Evolutionary conservation across 1,284 basidiomycete genomes (phyloP).

Genomic region (Athelia sp.): DNA sequence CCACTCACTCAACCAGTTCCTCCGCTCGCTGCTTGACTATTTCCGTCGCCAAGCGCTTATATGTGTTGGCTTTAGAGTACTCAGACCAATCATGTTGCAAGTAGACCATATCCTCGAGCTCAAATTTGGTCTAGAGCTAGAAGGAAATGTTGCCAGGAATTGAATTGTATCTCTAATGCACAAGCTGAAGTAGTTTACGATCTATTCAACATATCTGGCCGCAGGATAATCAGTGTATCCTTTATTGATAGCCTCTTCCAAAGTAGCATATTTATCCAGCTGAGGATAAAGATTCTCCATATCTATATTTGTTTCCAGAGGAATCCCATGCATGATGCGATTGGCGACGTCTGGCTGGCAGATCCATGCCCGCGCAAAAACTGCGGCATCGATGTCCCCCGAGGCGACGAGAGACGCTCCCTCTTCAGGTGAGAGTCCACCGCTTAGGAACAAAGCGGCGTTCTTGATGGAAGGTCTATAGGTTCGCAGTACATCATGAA

Average conservation of each 20-base stretch:
- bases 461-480: constrained; percentile 30
- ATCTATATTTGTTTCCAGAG: constrained; percentile 11
- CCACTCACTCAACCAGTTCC: too few relatives aligned
- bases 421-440: constrained; percentile 16
- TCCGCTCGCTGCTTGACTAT: too few relatives aligned
- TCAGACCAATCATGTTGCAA: too few relatives aligned
- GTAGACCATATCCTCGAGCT: too few relatives aligned
- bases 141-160: too few relatives aligned
- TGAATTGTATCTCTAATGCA: too few relatives aligned
- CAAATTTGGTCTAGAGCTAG: too few relatives aligned
- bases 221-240: constrained; percentile 21
- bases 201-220: too few relatives aligned
- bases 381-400: constrained; percentile 13
- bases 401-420: constrained; percentile 13
- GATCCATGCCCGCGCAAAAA: constrained; percentile 20
- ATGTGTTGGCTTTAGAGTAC: too few relatives aligned
- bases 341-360: constrained; percentile 19
- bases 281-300: constrained; percentile 9
- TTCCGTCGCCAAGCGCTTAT: too few relatives aligned
- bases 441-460: constrained; percentile 16
- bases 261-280: constrained; percentile 1
- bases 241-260: constrained; percentile 5
- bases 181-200: too few relatives aligned
- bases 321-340: constrained; percentile 14
- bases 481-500: constrained; percentile 22